These are phyloP conservation scores for Xylaria sp. DNA, from an alignment of 2,329 filamentous ascomycete species.

Conservation along the genomic window DNA sequence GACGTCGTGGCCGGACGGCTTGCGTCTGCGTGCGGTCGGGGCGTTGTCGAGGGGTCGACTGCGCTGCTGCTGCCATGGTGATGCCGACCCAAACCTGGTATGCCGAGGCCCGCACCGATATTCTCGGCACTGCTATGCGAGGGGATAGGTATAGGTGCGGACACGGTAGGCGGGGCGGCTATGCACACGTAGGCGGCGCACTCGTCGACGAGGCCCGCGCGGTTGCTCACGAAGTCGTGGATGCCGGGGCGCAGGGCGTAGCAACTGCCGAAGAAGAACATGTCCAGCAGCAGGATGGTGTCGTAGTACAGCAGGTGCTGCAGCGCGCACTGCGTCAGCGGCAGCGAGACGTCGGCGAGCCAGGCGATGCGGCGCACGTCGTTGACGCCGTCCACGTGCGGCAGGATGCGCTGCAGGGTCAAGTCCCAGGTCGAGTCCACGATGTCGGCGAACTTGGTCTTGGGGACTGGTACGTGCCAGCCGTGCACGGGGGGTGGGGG, in stretches of 20 bases:
- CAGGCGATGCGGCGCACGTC: conserved; percentile 88
- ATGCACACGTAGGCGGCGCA: conserved; percentile 84
- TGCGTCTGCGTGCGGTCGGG: conserved; percentile 3
- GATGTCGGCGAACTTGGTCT: conserved; percentile 72
- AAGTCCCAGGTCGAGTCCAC: conserved; percentile 78
- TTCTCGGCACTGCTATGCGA: conserved; percentile 4
- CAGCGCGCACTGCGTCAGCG: conserved; percentile 85
- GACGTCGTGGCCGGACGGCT: conserved; percentile 20
- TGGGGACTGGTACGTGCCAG: conserved; percentile 89
- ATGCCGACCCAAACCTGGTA: conserved; percentile 2
- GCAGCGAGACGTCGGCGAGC: conserved; percentile 85
- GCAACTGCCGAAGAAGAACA: conserved; percentile 93
- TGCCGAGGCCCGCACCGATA: conserved; percentile 23
- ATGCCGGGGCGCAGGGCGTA: conserved; percentile 86
- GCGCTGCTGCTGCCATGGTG: neutral
- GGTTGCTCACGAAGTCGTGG: conserved; percentile 80
- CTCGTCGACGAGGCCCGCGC: conserved; percentile 81
- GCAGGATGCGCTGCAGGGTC: conserved; percentile 81
- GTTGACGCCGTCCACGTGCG: conserved; percentile 89
- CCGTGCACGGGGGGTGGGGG: conserved; percentile 81
- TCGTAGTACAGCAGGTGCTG: conserved; percentile 94
- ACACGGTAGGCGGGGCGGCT: neutral
- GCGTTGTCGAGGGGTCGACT: conserved; percentile 14
- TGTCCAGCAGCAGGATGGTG: conserved; percentile 87
- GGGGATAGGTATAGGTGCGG: neutral